Conservation (phyloP, 1,139 yeast species). For the Candida dubliniensis region DNA sequence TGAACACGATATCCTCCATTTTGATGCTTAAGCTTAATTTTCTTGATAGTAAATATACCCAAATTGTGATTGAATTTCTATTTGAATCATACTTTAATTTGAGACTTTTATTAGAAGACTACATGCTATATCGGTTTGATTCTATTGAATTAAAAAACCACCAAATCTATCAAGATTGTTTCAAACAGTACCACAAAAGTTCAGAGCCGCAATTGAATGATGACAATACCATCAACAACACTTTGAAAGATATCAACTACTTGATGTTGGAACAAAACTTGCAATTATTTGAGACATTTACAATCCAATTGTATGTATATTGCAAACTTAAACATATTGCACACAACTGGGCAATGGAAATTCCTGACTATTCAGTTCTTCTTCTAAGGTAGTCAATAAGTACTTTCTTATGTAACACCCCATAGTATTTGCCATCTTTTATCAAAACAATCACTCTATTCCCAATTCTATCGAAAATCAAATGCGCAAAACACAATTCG, state of each 20-base stretch:
- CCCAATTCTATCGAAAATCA: slow-evolving; percentile 57
- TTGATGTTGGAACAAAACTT: slow-evolving; percentile 11
- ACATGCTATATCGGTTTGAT: slow-evolving; percentile 15
- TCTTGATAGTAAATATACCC: slow-evolving; percentile 9
- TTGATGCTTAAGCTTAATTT: slow-evolving; percentile 13
- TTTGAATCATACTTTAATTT: slow-evolving; percentile 14
- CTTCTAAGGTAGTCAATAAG: slow-evolving; percentile 48
- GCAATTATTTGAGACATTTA: slow-evolving; percentile 11
- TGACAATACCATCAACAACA: neutral
- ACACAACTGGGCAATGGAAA: neutral
- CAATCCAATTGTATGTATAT: slow-evolving; percentile 12
- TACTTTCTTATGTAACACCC: slow-evolving; percentile 56
- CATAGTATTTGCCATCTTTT: slow-evolving; percentile 51
- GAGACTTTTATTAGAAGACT: slow-evolving; percentile 9
- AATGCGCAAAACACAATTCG: slow-evolving; percentile 54
- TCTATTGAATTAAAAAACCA: slow-evolving; percentile 13
- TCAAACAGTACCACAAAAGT: neutral
- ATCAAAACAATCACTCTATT: slow-evolving; percentile 51
- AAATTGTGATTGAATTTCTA: slow-evolving; percentile 14
- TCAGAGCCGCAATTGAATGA: neutral
- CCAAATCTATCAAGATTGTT: neutral
- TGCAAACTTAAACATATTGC: slow-evolving; percentile 12
- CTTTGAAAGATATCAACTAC: slow-evolving; percentile 2
- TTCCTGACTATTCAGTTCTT: slow-evolving; percentile 10
- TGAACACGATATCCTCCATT: slow-evolving; percentile 9